Base-by-base conservation (phyloP, 176 grass and related monocot genomes). In the Aegilops umbellulata region DNA sequence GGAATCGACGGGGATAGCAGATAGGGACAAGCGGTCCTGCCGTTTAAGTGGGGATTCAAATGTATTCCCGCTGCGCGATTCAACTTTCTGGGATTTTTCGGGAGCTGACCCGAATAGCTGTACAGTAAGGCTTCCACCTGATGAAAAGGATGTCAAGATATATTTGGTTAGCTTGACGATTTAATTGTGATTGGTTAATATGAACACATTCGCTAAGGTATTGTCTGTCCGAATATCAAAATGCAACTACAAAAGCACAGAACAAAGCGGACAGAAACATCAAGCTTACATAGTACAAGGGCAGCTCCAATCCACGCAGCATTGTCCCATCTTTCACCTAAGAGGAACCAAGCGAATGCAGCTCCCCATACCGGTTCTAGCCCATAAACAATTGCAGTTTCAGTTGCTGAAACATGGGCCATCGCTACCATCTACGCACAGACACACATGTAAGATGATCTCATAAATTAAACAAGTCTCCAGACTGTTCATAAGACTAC, bases 331-430 rank as follows among this genome's bases (percentile, higher is more conserved):
- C 97, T 95, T 90, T 95, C 97, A 88, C 92, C 94, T 61, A 98
- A 88, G 27, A 94, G 87, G 74, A 92, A 94, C 97, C 97, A 96
- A 88, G 97, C 90, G 68, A 98, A 98, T 8, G 85, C 82, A 68
- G 92, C 93, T 79, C 93, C 96, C 93, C 96, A 95, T 63, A 95
- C 88, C 62, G 96, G 96, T 70, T 98, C 93, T 77, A 98, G 64
- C 15, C 96, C 93, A 2, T 95, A 98, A 49, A 98, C 65, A 53
- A 98, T 80, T 47, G 92, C 96, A 27, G 90, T 84, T 80, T 95
- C 96, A 27, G 93, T 95, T 74, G 93, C 96, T 79, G 93, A 98
- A 82, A 94, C 86, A 87, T 98, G 65, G 5, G 58, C 76, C 94
- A 95, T 95, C 2, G 88, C 96, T 91, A 89, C 74, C 96, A 95